Evolutionary conservation across 176 grass and related monocot genomes (phyloP), one percentile per base, ranked within the genome.

Genomic region (Phoenix roebelenii): DNA sequence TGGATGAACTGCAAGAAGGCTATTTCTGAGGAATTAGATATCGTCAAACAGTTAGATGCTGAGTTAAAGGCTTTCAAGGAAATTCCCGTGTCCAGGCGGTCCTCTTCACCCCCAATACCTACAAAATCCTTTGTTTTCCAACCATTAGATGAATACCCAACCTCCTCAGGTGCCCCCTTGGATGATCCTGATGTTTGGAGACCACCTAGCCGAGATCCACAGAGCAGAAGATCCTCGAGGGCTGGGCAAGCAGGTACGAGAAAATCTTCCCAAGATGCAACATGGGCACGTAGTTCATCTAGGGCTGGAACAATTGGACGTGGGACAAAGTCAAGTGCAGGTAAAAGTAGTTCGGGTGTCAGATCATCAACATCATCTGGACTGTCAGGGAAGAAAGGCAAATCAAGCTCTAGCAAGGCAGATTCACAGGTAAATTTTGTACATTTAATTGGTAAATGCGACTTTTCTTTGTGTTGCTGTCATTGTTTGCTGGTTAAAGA

Each of bases 1-100:
- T 95, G 90, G 90, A 77, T 79, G 68, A 82, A 82, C 67, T 95
- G 90, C 59, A 95, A 87, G 72, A 89, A 83, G 76, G 86, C 86
- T 68, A 87, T 95, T 18, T 72, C 74, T 17, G 86, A 95, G 56
- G 90, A 95, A 75, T 73, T 89, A 57, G 82, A 87, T 52, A 76
- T 84, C 55, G 90, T 95, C 32, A 95, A 89, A 70, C 90, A 86
- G 65, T 69, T 95, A 23, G 86, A 90, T 60, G 71, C 83, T 25
- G 84, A 90, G 69, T 57, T 90, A 67, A 83, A 77, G 55, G 72
- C 83, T 23, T 82, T 95, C 66, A 89, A 87, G 76, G 83, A 90
- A 74, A 78, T 73, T 57, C 80, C 77, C 64, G 83, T 85, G 26
- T 50, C 84, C 15, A 81, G 79, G 75, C 60, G 93, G 28, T 78